These are phyloP conservation scores for Zygotorulaspora danielsina DNA, from an alignment of 805 yeast species.

Conservation along the genomic window DNA sequence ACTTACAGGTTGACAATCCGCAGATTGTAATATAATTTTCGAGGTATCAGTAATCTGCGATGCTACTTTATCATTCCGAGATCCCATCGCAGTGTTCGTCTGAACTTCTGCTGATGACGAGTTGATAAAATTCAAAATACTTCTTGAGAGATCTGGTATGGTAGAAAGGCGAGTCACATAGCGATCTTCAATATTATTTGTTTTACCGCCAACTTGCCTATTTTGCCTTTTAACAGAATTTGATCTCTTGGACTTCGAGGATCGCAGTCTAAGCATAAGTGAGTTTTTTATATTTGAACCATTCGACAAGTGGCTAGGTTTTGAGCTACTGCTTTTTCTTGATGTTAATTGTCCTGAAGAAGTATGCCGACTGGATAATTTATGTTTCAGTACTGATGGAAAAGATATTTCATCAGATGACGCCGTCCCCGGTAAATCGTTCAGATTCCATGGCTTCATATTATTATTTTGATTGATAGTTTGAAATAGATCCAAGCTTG, in stretches of 20 bases:
- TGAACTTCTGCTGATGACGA: conserved; percentile 10
- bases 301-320: conserved; percentile 4
- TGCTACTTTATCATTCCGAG: conserved; percentile 1
- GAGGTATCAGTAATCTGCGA: conserved; percentile 7
- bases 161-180: conserved; percentile 31
- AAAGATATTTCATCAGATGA: conserved; percentile 21
- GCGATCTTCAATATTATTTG: conserved; percentile 10
- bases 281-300: conserved; percentile 7
- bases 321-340: conserved; percentile 8
- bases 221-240: not conserved
- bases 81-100: conserved; percentile 1
- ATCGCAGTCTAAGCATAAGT: conserved; percentile 4
- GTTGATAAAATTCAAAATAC: conserved; percentile 18
- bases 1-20: conserved; percentile 5
- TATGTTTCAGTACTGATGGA: conserved; percentile 30
- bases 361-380: conserved; percentile 5
- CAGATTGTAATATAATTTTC: conserved; percentile 7
- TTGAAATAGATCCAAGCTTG: conserved; percentile 25
- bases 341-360: conserved; percentile 5
- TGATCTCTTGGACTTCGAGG: not conserved
- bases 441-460: conserved; percentile 8
- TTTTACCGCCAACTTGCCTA: not conserved
- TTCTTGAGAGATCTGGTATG: conserved; percentile 30
- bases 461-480: conserved; percentile 4
- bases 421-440: conserved; percentile 5